Percentiles rank a stretch among this genome's conserved stretches.
phyloP scores from a whole-genome alignment of 2,329 filamentous ascomycete species.

The Colletotrichum cereale region DNA sequence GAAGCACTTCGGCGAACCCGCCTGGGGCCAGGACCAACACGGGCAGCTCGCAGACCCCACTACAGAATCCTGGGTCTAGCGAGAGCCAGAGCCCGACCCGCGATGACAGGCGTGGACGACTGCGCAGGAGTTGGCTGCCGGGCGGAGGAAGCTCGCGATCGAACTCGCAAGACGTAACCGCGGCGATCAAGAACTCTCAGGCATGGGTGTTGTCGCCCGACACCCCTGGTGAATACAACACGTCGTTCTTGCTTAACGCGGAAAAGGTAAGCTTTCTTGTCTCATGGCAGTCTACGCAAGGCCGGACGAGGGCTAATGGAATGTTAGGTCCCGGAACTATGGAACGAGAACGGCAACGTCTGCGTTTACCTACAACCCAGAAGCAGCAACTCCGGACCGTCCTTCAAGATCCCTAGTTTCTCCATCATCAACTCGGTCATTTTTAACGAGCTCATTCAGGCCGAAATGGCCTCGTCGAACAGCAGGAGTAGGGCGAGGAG shows the following conservation, averaged over 20 bases:
- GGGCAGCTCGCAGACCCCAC: conserved; percentile 32
- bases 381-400: conserved; percentile 63
- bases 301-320: conserved; percentile 34
- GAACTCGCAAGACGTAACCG: conserved; percentile 56
- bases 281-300: conserved; percentile 27
- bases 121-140: conserved; percentile 68
- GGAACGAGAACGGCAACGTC: conserved; percentile 71
- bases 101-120: conserved; percentile 54
- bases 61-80: conserved; percentile 48
- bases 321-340: conserved; percentile 72
- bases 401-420: conserved; percentile 70
- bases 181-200: conserved; percentile 43
- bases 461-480: conserved; percentile 53
- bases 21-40: conserved; percentile 44
- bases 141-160: conserved; percentile 63
- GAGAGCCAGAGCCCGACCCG: conserved; percentile 59
- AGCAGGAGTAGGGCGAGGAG: conserved; percentile 54
- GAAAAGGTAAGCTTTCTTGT: conserved; percentile 63
- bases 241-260: conserved; percentile 62
- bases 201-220: conserved; percentile 70
- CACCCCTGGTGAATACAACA: conserved; percentile 67
- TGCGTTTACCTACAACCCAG: conserved; percentile 69
- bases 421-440: conserved; percentile 66
- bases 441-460: conserved; percentile 65
- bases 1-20: conserved; percentile 64